These are phyloP conservation scores for Collybiopsis luxurians DNA, from an alignment of 768 basidiomycete species.

Conservation along the genomic window DNA sequence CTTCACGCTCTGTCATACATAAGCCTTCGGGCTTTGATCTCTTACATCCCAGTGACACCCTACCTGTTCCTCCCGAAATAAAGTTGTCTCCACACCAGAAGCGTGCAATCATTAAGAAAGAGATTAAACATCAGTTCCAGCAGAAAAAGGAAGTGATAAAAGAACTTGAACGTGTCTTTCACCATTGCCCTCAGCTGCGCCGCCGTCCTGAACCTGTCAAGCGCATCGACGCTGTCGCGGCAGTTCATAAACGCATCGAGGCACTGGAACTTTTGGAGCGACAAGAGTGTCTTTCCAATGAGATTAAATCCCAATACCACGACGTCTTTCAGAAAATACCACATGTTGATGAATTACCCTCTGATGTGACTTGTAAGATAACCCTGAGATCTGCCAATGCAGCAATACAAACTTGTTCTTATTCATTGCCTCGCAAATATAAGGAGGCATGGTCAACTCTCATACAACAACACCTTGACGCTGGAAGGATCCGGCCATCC, in stretches of 20 bases:
- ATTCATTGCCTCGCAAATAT: conserved; percentile 30
- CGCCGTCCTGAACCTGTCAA: background rate
- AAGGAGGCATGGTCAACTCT: conserved; percentile 24
- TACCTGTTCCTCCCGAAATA: too few species aligned
- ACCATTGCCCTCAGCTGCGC: background rate
- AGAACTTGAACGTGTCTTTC: background rate
- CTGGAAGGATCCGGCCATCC: conserved; percentile 24
- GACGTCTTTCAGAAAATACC: conserved; percentile 21
- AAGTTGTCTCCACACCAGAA: background rate
- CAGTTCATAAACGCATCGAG: background rate
- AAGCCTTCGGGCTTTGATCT: conserved; percentile 9
- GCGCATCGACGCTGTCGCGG: background rate
- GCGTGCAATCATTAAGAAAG: background rate
- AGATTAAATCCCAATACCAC: conserved; percentile 8
- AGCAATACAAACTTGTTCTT: conserved; percentile 12
- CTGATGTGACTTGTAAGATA: conserved; percentile 16
- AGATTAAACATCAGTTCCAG: background rate
- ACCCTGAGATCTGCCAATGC: conserved; percentile 17
- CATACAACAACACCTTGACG: conserved; percentile 25
- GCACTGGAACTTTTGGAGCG: background rate
- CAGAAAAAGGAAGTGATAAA: background rate
- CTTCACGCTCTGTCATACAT: conserved; percentile 12
- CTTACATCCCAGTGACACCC: background rate
- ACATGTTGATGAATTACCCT: conserved; percentile 18
- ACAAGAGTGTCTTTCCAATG: background rate